phyloP scores from a whole-genome alignment of 2,329 filamentous ascomycete species.

The Verticillium tricorpus region DNA sequence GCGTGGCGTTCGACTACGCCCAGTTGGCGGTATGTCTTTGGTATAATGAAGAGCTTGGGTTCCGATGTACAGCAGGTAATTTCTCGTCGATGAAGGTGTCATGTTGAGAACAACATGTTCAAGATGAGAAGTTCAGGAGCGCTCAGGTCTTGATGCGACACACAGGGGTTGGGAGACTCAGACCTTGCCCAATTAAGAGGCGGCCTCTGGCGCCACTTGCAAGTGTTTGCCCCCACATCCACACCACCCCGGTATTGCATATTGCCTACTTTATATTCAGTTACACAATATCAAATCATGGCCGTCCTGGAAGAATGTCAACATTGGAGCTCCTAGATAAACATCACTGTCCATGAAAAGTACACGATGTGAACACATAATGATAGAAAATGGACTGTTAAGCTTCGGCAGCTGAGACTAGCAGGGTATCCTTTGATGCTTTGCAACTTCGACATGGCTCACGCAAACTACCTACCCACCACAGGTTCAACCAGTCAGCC shows the following conservation, averaged over 20 bases:
- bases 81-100: neutral
- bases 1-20: neutral
- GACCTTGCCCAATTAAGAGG: neutral
- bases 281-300: no score
- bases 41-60: neutral
- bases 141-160: neutral
- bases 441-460: neutral
- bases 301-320: no score
- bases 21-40: neutral
- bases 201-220: neutral
- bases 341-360: no score
- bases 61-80: neutral
- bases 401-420: neutral
- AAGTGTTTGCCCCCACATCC: neutral
- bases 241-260: no score
- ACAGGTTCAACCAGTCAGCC: slow-evolving; percentile 1
- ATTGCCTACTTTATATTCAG: no score
- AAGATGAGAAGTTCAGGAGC: neutral
- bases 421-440: neutral
- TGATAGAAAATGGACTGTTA: neutral
- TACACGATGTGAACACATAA: no score
- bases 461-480: neutral
- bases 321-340: no score
- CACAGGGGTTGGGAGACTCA: neutral
- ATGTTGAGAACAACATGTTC: neutral